phyloP scores from a whole-genome alignment of 1,284 basidiomycete genomes.

The Salmacisia buchloeana region DNA sequence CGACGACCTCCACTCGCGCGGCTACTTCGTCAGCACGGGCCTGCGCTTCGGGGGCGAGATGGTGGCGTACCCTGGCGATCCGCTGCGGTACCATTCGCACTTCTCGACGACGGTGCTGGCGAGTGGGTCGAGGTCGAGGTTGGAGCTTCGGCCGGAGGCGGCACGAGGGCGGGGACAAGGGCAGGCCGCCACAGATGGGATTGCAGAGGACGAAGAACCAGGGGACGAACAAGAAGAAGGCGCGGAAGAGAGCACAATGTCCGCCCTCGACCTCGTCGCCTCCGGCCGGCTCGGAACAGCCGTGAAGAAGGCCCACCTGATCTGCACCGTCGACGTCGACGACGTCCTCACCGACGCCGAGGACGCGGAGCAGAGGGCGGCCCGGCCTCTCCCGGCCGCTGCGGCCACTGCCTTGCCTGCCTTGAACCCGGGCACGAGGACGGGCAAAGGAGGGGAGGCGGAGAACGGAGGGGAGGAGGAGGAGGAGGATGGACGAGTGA shows the following conservation, averaged over 20 bases:
- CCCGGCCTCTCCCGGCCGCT: too few species aligned
- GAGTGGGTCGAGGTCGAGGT: too few species aligned
- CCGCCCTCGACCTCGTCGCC: slow-evolving; percentile 86
- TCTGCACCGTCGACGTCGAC: slow-evolving; percentile 60
- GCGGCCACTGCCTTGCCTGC: too few species aligned
- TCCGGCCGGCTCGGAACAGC: slow-evolving; percentile 92
- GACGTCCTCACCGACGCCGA: not conserved
- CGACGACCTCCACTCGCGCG: slow-evolving; percentile 70
- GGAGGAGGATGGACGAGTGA: not conserved
- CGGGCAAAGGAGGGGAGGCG: slow-evolving; percentile 2
- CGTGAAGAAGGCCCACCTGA: slow-evolving; percentile 90
- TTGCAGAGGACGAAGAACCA: too few species aligned
- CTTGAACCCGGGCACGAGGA: too few species aligned
- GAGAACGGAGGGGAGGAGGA: slow-evolving; percentile 6
- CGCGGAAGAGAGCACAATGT: too few species aligned
- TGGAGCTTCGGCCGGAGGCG: too few species aligned
- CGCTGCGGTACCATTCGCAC: slow-evolving; percentile 92
- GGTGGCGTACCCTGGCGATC: slow-evolving; percentile 95
- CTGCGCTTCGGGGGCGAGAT: slow-evolving; percentile 94
- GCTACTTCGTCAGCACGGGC: slow-evolving; percentile 77
- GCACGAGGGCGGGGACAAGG: too few species aligned
- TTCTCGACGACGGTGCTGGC: slow-evolving; percentile 75
- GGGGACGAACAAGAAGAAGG: too few species aligned
- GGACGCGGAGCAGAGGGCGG: too few species aligned
- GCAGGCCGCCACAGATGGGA: not conserved